Evolutionary conservation across 2,329 filamentous ascomycete genomes (phyloP).

Genomic region (Ophiosphaerella herpotricha): DNA sequence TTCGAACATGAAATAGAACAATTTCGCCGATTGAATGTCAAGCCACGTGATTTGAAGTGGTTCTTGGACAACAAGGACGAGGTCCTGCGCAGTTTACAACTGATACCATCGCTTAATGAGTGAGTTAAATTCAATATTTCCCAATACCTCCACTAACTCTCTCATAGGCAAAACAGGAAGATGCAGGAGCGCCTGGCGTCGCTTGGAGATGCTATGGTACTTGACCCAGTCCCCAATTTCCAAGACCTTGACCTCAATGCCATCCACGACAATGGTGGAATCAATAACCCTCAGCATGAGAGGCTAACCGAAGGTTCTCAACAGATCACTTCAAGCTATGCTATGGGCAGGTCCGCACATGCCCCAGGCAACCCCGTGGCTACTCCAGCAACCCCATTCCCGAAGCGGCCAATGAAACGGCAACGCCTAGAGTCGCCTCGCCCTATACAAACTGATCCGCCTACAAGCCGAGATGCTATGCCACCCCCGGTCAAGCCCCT

Average conservation of each 20-base stretch:
- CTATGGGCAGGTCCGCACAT: conserved; percentile 27
- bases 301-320: conserved; percentile 4
- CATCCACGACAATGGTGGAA: conserved; percentile 15
- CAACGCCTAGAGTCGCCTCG: conserved; percentile 38
- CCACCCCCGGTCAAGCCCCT: conserved; percentile 42
- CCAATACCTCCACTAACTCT: conserved; percentile 10
- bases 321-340: conserved; percentile 30
- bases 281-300: background rate
- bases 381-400: conserved; percentile 12
- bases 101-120: conserved; percentile 34
- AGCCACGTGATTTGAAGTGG: conserved; percentile 22
- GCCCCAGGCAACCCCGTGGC: conserved; percentile 10
- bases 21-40: conserved; percentile 18
- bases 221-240: conserved; percentile 34
- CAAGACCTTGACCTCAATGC: conserved; percentile 7
- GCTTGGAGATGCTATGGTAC: conserved; percentile 32
- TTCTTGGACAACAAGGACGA: conserved; percentile 28
- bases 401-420: conserved; percentile 33
- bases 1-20: conserved; percentile 25
- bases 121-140: conserved; percentile 9
- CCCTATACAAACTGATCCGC: conserved; percentile 19
- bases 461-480: conserved; percentile 43
- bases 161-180: conserved; percentile 32
- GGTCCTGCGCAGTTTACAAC: conserved; percentile 33
- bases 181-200: conserved; percentile 35